Evolutionary conservation across 345 rosid genomes (phyloP).

Genomic region (Bruguiera gymnorhiza): DNA sequence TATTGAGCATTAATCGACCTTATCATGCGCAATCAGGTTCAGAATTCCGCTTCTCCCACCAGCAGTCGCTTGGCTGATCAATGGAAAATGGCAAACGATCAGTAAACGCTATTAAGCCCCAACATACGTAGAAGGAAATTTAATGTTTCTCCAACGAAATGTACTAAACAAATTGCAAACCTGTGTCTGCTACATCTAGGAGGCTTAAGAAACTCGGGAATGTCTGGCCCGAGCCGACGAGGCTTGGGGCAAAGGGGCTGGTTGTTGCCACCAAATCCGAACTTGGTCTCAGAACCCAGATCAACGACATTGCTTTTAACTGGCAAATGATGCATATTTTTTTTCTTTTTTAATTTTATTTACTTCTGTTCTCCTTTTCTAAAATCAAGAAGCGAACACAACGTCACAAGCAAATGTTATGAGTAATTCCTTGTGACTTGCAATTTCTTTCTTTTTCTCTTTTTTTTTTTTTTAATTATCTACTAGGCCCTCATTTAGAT

Average conservation of each 20-base stretch:
- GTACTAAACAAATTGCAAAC: conserved; percentile 2
- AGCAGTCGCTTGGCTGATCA: conserved; percentile 41
- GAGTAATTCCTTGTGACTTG: no score
- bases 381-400: conserved; percentile 6
- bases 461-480: no score
- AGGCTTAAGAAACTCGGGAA: conserved; percentile 66
- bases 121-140: background rate
- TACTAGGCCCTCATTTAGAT: no score
- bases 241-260: conserved; percentile 68
- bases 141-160: background rate
- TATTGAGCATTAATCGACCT: background rate
- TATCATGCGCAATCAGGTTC: conserved; percentile 45
- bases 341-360: background rate
- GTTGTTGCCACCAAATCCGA: conserved; percentile 9
- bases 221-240: conserved; percentile 45
- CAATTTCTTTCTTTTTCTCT: no score
- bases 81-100: background rate
- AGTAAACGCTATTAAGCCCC: background rate
- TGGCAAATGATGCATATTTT: conserved; percentile 43
- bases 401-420: background rate
- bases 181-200: conserved; percentile 53
- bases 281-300: conserved; percentile 25
- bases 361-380: background rate
- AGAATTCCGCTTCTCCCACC: conserved; percentile 44
- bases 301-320: conserved; percentile 41